phyloP scores from a whole-genome alignment of 495 filamentous ascomycete genomes.

The Xylaria sp. region DNA sequence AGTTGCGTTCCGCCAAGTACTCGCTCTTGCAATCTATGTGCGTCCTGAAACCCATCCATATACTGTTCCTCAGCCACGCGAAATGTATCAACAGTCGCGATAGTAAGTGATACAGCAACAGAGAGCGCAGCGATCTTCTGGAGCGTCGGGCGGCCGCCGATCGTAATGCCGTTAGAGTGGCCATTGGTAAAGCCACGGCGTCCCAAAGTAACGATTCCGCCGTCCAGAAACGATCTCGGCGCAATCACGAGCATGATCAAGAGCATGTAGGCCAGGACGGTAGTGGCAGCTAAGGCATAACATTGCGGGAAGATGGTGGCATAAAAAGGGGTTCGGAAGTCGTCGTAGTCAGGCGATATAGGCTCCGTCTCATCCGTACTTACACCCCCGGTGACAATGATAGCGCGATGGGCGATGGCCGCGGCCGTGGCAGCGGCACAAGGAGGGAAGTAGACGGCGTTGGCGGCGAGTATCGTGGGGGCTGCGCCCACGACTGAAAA shows the following conservation, averaged over 20 bases:
- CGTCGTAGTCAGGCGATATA: slow-evolving; percentile 48
- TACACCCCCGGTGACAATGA: slow-evolving; percentile 54
- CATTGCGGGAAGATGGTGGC: slow-evolving; percentile 88
- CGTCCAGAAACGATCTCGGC: slow-evolving; percentile 84
- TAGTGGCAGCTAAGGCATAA: slow-evolving; percentile 89
- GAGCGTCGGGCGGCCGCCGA: slow-evolving; percentile 93
- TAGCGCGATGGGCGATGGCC: slow-evolving; percentile 48
- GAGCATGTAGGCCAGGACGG: slow-evolving; percentile 90
- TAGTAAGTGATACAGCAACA: slow-evolving; percentile 90
- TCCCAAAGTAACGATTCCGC: slow-evolving; percentile 81
- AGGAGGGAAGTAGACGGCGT: slow-evolving; percentile 67
- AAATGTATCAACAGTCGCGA: slow-evolving; percentile 91
- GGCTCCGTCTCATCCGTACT: slow-evolving; percentile 45
- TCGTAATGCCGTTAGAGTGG: slow-evolving; percentile 75
- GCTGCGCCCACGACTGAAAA: slow-evolving; percentile 64
- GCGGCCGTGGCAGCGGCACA: slow-evolving; percentile 45
- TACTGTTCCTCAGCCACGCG: slow-evolving; percentile 82
- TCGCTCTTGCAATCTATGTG: slow-evolving; percentile 68
- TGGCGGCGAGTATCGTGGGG: slow-evolving; percentile 65
- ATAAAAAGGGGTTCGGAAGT: slow-evolving; percentile 86
- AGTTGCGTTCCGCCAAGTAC: slow-evolving; percentile 86
- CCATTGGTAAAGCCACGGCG: slow-evolving; percentile 86
- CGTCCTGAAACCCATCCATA: slow-evolving; percentile 71
- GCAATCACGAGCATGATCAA: slow-evolving; percentile 95
- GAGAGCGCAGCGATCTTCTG: slow-evolving; percentile 92